Evolutionary conservation across 2,329 filamentous ascomycete genomes (phyloP).

Genomic region (Didymella pinodella): DNA sequence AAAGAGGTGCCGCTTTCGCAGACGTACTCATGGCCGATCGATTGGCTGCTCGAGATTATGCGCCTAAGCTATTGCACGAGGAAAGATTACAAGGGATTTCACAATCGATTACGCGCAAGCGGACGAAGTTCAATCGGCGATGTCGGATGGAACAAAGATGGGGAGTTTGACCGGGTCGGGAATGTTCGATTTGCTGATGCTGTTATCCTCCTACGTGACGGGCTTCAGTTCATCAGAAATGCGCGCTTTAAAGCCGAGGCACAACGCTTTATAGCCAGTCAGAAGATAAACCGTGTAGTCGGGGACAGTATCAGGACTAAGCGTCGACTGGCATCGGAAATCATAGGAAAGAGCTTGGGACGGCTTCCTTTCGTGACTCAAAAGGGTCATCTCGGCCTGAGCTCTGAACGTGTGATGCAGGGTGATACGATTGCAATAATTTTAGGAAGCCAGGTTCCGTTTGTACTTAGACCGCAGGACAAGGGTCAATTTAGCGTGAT

Average conservation of each 20-base stretch:
- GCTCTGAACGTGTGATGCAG: constrained; percentile 11
- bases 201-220: background rate
- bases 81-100: constrained; percentile 8
- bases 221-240: too few species aligned
- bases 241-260: background rate
- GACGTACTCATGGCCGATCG: constrained; percentile 13
- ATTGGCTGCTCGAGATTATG: constrained; percentile 20
- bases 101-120: constrained; percentile 11
- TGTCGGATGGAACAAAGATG: constrained; percentile 11
- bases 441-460: constrained; percentile 25
- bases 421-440: constrained; percentile 27
- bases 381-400: constrained; percentile 24
- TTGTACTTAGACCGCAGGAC: constrained; percentile 20
- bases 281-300: background rate
- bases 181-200: background rate
- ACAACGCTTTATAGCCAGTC: background rate
- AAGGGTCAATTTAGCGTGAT: constrained; percentile 16
- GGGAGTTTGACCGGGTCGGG: background rate
- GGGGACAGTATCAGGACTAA: background rate
- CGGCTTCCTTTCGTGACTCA: constrained; percentile 23
- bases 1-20: constrained; percentile 3
- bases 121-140: constrained; percentile 8
- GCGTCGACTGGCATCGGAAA: constrained; percentile 3
- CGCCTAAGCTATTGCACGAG: constrained; percentile 17
- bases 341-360: constrained; percentile 18